A percentile compares a stretch with the other conserved stretches of the same genome.
phyloP scores from a whole-genome alignment of 495 filamentous ascomycete genomes.

The Sporormia fimetaria region DNA sequence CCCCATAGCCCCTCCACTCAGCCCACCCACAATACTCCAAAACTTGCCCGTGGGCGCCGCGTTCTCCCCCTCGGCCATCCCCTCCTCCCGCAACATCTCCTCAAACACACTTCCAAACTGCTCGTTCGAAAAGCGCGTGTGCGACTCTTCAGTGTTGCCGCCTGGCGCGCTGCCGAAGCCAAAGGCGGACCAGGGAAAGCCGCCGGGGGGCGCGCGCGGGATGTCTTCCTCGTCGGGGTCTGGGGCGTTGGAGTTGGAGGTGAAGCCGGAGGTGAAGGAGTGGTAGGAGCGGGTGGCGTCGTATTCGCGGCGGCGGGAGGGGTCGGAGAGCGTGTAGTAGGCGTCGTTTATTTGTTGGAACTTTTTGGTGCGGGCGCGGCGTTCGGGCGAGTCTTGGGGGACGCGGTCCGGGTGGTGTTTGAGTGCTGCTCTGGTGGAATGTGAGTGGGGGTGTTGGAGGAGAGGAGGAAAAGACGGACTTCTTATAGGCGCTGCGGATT shows the following conservation, averaged over 20 bases:
- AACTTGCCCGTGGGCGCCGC: slow-evolving; percentile 57
- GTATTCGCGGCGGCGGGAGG: slow-evolving; percentile 72
- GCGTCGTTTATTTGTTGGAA: slow-evolving; percentile 98
- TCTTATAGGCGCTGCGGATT: slow-evolving; percentile 92
- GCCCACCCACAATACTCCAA: slow-evolving; percentile 74
- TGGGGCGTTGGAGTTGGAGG: slow-evolving; percentile 24
- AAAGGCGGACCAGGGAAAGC: slow-evolving; percentile 46
- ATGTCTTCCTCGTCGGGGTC: slow-evolving; percentile 44
- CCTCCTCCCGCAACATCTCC: slow-evolving; percentile 94
- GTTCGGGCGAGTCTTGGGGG: slow-evolving; percentile 71
- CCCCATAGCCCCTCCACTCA: slow-evolving; percentile 81
- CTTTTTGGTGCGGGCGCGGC: slow-evolving; percentile 66
- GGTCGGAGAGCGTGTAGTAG: slow-evolving; percentile 88
- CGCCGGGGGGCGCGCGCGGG: slow-evolving; percentile 33
- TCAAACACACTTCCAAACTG: slow-evolving; percentile 92
- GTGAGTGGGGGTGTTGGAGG: slow-evolving; percentile 1
- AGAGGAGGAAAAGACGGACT: slow-evolving; percentile 35
- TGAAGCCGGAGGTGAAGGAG: slow-evolving; percentile 28
- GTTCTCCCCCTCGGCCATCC: slow-evolving; percentile 53
- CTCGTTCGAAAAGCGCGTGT: slow-evolving; percentile 43
- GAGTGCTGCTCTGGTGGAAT: slow-evolving; percentile 59
- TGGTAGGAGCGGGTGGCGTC: slow-evolving; percentile 55
- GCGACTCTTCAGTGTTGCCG: slow-evolving; percentile 40
- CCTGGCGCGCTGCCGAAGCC: slow-evolving; percentile 45
- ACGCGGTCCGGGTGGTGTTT: slow-evolving; percentile 93